Percentiles rank a stretch among this genome's conserved stretches.
Conservation (phyloP, 441 rosid species). For the Adansonia madagascariensis region DNA sequence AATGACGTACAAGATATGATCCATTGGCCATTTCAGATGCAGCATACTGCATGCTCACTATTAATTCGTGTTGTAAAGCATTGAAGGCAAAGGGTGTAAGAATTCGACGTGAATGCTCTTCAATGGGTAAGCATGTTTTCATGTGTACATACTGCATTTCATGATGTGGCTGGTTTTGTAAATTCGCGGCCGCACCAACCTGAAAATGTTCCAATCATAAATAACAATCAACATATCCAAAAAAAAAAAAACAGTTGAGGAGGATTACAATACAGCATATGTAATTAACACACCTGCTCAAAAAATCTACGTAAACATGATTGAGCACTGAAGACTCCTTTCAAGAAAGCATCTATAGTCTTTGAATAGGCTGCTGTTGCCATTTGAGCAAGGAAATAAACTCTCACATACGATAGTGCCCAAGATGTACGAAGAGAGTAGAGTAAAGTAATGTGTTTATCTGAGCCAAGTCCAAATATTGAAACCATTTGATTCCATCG, state of each 20-base stretch:
- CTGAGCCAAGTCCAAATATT: conserved; percentile 47
- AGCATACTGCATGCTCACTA: conserved; percentile 47
- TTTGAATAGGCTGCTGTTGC: conserved; percentile 36
- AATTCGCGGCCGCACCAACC: conserved; percentile 38
- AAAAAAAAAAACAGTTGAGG: background rate
- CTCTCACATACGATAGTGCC: conserved; percentile 44
- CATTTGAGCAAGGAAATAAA: conserved; percentile 44
- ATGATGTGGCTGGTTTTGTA: conserved; percentile 38
- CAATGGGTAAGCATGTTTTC: conserved; percentile 49
- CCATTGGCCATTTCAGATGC: conserved; percentile 49
- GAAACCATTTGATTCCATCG: conserved; percentile 52
- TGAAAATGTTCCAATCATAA: conserved; percentile 27
- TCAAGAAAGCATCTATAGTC: conserved; percentile 43
- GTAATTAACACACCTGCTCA: conserved; percentile 44
- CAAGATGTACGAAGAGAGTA: conserved; percentile 39
- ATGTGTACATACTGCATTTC: conserved; percentile 39
- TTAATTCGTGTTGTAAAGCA: conserved; percentile 45
- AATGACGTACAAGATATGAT: conserved; percentile 49
- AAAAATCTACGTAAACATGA: conserved; percentile 46
- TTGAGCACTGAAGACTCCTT: conserved; percentile 36
- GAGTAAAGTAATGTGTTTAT: conserved; percentile 49
- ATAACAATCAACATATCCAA: background rate
- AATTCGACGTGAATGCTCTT: conserved; percentile 45
- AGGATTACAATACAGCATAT: background rate
- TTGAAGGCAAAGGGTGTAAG: conserved; percentile 52